Base-by-base conservation (phyloP, 2,329 filamentous ascomycete species). In the Colletotrichum graminicola region DNA sequence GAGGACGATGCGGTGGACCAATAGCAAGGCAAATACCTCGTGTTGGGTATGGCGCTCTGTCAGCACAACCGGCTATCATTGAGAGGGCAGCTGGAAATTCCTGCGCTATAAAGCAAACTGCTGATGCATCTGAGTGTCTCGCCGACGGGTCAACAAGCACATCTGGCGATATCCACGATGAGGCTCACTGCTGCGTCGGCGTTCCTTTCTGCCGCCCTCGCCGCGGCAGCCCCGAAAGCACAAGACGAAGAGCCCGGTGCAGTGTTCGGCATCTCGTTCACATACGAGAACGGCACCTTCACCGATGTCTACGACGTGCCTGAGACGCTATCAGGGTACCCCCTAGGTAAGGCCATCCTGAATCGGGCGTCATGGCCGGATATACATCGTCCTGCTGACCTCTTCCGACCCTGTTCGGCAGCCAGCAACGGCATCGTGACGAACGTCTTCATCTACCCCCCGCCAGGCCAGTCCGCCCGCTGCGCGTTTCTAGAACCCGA, bases 311-410 rank as follows among this genome's bases (percentile, higher is more conserved):
- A 61, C 10, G 60, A 69, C 60, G 60, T 70, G 65, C 66, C 69
- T 62, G 69, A 70, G 57, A 71, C 68, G 52, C 45, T 71, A 16
- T 68, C 65, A 57, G 68, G 64, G 45, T 72, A 52, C 26, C 26
- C 32, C 12, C 55, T 70, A 61, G 66, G 60, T 55, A 49, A 41
- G 47, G 2, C 41, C 62, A 43, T 8, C 32, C 66, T 69, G 29
- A 55, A 70, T 63, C 45, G 41, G 66, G 66, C 21, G 36, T 64
- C 23, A n/a, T 21, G 45, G 6, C 68, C 64, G 57, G 29, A 59
- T 57, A 32, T 51, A 32, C 23, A 39, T 41, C 34, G 29, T 51
- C 51, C 56, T 65, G 52, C 52, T 49, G 29, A 65, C 64, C 67
- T 41, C 32, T 32, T 6, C n/a, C 34, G 32, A 51, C n/a, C 45